Evolutionary conservation across 164 flowering plant genomes (phyloP), one percentile per base, ranked within the genome.

Genomic region (Aristolochia fimbriata): DNA sequence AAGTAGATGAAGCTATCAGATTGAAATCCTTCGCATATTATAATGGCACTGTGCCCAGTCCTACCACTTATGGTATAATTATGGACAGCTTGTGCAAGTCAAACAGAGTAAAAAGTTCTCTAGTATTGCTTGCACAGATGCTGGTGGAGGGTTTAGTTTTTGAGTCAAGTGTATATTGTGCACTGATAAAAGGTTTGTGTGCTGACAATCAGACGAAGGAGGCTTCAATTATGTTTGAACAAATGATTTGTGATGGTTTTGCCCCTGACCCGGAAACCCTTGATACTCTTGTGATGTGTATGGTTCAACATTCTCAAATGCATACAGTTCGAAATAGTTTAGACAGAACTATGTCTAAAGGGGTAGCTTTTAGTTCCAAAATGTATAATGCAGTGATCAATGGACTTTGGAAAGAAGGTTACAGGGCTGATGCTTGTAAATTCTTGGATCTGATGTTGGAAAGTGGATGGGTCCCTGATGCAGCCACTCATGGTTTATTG

Each of bases 381-480:
- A 71, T 68, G 64, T 83, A 63, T 69, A 82, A 74, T 63, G 17
- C 74, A 58, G 66, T 85, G 48, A 71, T 85, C 49, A 69, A 62
- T 70, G 81, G 83, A 20, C 77, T 87, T 9, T 83, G 73, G 77
- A 85, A 76, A 67, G 88, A 83, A 69, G 91, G 87, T 50, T 61
- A 70, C 47, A 73, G 70, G 70, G 49, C 37, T 24, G 70, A 80
- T 58, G 88, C 86, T 2, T 46, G 72, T 24, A 70, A 57, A 19
- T 69, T 85, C 16, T 63, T 85, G 76, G 91, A 87, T 57, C 57
- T 61, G 48, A 85, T 87, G 91, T 73, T 85, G 77, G 95, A 81
- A 57, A 78, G 65, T 52, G 95, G 91, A 47, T 83, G 81, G 86
- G 81, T 87, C 19, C 95, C 91, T 10, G 84, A 78, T 74, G 73